phyloP scores from a whole-genome alignment of 1,139 yeast genomes.

The Suhomyces panamericanus region DNA sequence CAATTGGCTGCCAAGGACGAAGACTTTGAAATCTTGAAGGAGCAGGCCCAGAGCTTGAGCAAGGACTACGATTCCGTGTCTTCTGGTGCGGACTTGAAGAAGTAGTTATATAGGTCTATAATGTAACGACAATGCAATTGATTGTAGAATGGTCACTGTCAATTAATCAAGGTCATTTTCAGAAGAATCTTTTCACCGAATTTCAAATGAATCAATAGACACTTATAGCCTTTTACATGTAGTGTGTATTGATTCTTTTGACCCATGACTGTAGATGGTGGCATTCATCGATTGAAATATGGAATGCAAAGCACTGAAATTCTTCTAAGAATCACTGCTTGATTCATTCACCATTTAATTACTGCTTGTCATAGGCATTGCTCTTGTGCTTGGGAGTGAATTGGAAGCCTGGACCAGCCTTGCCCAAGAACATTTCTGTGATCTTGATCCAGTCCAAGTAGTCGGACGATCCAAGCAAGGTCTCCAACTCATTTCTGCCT shows the following conservation, averaged over 20 bases:
- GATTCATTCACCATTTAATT: too few species aligned
- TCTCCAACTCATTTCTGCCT: constrained; percentile 94
- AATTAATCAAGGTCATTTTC: too few species aligned
- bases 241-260: too few species aligned
- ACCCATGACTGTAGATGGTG: too few species aligned
- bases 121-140: background rate
- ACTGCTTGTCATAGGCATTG: constrained; percentile 56
- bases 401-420: constrained; percentile 69
- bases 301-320: too few species aligned
- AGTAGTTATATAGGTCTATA: background rate
- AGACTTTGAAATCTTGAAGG: constrained; percentile 65
- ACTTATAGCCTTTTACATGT: too few species aligned
- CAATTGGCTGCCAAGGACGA: constrained; percentile 60
- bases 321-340: too few species aligned
- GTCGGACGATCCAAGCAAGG: constrained; percentile 80
- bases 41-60: constrained; percentile 66
- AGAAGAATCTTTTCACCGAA: too few species aligned
- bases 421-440: constrained; percentile 94
- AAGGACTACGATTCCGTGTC: constrained; percentile 59
- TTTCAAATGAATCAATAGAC: too few species aligned
- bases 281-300: too few species aligned
- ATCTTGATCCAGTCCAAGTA: constrained; percentile 95
- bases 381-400: constrained; percentile 95
- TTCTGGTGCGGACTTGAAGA: constrained; percentile 25
- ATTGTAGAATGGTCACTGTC: too few species aligned